phyloP scores from a whole-genome alignment of 164 flowering plant genomes.

The Macadamia tetraphylla region DNA sequence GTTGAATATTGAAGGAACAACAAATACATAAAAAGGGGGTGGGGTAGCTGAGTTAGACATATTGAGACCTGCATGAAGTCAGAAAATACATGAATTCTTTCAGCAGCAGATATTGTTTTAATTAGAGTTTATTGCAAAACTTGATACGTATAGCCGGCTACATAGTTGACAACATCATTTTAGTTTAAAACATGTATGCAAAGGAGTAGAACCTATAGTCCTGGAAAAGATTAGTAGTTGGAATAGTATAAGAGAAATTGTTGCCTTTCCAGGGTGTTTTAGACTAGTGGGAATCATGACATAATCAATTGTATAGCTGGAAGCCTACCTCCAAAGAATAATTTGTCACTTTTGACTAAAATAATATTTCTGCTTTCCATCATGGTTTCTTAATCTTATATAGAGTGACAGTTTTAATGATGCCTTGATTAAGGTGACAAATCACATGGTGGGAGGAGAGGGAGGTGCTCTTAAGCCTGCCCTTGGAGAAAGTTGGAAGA shows the following conservation, averaged over 20 bases:
- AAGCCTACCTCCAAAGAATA: background rate
- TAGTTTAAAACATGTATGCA: no score
- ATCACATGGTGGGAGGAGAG: conserved; percentile 27
- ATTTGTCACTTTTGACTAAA: background rate
- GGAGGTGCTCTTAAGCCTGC: background rate
- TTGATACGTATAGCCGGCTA: no score
- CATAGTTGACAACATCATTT: no score
- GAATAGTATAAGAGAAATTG: background rate
- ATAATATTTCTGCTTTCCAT: background rate
- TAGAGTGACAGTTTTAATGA: background rate
- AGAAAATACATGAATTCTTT: no score
- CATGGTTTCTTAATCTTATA: background rate
- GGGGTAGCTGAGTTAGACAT: no score
- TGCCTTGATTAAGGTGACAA: conserved; percentile 47
- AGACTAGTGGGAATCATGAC: background rate
- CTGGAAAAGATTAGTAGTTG: no score
- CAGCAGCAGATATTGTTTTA: no score
- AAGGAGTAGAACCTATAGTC: no score
- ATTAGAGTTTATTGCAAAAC: no score
- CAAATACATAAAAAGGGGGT: no score
- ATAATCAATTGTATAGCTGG: conserved; percentile 1
- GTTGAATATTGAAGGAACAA: no score
- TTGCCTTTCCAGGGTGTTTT: background rate
- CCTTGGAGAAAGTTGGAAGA: background rate
- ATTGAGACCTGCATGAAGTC: no score